Evolutionary conservation across 306 rosid genomes (phyloP).

Genomic region (Hippophae rhamnoides): DNA sequence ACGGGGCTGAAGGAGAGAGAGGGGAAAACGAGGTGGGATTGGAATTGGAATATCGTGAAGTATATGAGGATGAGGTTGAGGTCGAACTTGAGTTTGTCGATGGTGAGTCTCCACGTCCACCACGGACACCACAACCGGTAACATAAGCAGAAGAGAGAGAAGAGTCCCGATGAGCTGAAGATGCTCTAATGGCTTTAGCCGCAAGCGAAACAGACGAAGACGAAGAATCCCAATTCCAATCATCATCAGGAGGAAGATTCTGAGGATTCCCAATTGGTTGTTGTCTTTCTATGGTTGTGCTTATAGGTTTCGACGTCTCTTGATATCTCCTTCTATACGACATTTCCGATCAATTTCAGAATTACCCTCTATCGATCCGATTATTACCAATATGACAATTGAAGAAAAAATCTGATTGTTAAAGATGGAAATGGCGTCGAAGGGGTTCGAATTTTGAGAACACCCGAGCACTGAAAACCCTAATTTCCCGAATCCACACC

Average conservation of each 20-base stretch:
- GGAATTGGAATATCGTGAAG: conserved; percentile 25
- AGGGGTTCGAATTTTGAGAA: background rate
- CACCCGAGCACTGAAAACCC: background rate
- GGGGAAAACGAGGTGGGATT: conserved; percentile 5
- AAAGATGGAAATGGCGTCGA: background rate
- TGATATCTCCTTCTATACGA: conserved; percentile 66
- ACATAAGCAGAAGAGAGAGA: conserved; percentile 81
- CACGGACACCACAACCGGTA: conserved; percentile 24
- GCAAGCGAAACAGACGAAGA: conserved; percentile 59
- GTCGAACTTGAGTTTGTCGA: conserved; percentile 2
- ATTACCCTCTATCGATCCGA: background rate
- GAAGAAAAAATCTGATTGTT: background rate
- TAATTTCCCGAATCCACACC: background rate
- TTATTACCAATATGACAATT: background rate
- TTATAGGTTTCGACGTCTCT: conserved; percentile 24
- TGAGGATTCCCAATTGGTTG: conserved; percentile 29
- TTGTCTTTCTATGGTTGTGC: conserved; percentile 13
- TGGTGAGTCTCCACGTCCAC: background rate
- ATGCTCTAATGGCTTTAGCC: conserved; percentile 86
- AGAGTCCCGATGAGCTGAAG: conserved; percentile 81
- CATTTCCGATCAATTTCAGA: conserved; percentile 25
- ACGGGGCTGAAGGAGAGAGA: conserved; percentile 4
- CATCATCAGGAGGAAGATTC: conserved; percentile 16
- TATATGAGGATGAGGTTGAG: conserved; percentile 24
- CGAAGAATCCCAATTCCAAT: conserved; percentile 24